Evolutionary conservation across 75 land plant species (phyloP).

Genomic region (Gnetum montanum): DNA sequence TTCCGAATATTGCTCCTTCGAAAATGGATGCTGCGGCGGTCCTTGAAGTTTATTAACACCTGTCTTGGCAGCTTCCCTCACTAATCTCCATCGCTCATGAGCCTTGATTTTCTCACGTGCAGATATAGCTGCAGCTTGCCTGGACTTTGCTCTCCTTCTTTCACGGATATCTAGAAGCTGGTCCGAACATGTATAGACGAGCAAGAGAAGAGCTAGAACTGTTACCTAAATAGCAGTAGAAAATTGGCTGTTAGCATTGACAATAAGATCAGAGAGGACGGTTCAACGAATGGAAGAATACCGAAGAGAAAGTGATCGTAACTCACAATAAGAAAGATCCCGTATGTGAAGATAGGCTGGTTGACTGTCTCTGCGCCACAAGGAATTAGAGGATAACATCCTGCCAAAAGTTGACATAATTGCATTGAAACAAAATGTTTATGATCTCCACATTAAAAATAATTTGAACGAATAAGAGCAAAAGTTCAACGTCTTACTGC

Average conservation of each 20-base stretch:
- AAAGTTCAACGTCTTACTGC: constrained; percentile 38
- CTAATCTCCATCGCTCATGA: constrained; percentile 70
- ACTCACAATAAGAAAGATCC: constrained; percentile 59
- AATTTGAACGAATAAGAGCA: background rate
- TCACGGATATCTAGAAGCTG: constrained; percentile 75
- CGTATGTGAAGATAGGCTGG: constrained; percentile 66
- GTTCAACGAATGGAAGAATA: background rate
- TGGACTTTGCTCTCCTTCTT: constrained; percentile 53
- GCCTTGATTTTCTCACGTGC: constrained; percentile 73
- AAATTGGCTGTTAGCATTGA: background rate
- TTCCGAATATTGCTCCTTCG: constrained; percentile 25
- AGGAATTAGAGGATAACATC: constrained; percentile 50
- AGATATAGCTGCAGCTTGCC: constrained; percentile 69
- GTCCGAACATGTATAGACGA: constrained; percentile 84
- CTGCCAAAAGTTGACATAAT: constrained; percentile 44
- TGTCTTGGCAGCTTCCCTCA: constrained; percentile 57
- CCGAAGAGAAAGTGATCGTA: background rate
- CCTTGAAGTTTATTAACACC: constrained; percentile 33
- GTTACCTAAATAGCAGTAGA: constrained; percentile 31
- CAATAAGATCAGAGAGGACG: background rate
- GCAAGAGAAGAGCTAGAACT: constrained; percentile 40
- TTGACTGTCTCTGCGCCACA: constrained; percentile 42
- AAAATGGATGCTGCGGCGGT: constrained; percentile 54
- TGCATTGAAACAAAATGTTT: background rate
- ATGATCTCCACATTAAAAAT: background rate